phyloP scores from a whole-genome alignment of 345 rosid species.

The Salix exigua region DNA sequence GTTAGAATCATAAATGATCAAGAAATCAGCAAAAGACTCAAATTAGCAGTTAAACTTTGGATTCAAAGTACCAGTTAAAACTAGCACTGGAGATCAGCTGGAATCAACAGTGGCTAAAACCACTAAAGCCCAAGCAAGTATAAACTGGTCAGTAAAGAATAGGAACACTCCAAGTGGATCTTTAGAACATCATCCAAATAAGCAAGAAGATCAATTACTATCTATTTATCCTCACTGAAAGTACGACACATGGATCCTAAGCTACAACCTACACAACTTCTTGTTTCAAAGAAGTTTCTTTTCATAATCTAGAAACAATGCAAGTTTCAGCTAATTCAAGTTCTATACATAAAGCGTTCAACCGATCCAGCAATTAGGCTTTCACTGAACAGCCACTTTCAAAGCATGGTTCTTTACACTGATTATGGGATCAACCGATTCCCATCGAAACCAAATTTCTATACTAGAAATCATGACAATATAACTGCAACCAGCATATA shows the following conservation, averaged over 20 bases:
- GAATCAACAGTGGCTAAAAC: background rate
- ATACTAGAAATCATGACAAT: background rate
- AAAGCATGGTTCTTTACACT: background rate
- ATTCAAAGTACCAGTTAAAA: background rate
- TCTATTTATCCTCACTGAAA: no score
- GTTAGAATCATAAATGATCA: background rate
- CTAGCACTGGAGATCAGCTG: background rate
- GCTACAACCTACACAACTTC: background rate
- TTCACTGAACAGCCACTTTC: background rate
- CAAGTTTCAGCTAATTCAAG: background rate
- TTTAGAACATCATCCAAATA: no score
- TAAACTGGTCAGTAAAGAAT: no score
- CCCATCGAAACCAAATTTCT: background rate
- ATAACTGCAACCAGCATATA: background rate
- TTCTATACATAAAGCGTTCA: background rate
- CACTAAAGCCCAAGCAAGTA: background rate
- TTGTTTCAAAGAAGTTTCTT: background rate
- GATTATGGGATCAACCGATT: background rate
- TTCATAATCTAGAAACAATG: background rate
- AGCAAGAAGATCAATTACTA: no score
- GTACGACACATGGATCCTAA: background rate
- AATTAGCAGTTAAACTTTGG: background rate
- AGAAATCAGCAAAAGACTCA: slow-evolving; percentile 4
- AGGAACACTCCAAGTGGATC: no score
- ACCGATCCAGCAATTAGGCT: background rate